Conservation (phyloP, 441 rosid species). For the Croton setiger region DNA sequence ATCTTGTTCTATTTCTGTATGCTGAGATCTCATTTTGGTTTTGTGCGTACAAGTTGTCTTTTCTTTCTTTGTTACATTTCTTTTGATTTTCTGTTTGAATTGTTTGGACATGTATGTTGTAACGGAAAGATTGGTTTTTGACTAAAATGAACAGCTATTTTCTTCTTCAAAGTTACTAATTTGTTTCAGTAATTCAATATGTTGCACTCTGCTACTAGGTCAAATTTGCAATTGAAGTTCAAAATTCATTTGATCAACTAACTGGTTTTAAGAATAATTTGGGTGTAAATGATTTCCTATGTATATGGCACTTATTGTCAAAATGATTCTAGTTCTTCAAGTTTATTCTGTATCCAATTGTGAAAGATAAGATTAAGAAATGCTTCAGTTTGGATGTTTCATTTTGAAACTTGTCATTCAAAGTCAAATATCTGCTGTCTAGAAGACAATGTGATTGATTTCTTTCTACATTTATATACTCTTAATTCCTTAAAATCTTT, state of each 20-base stretch:
- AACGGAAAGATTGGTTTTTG: neutral
- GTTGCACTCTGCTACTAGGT: neutral
- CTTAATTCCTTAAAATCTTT: neutral
- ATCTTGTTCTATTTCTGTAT: neutral
- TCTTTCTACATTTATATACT: neutral
- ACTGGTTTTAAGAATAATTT: neutral
- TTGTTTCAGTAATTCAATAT: neutral
- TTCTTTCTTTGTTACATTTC: neutral
- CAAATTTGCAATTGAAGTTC: conserved; percentile 7
- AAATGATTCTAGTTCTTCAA: neutral
- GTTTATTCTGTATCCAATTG: neutral
- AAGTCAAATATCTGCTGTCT: neutral
- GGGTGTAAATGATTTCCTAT: neutral
- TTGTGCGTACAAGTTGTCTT: neutral
- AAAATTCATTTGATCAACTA: conserved; percentile 8
- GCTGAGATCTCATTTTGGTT: conserved; percentile 18
- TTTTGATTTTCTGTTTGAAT: neutral
- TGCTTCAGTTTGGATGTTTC: neutral
- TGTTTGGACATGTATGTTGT: neutral
- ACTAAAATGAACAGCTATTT: neutral
- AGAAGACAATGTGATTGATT: neutral
- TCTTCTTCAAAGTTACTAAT: neutral
- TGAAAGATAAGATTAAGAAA: neutral
- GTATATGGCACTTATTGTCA: neutral
- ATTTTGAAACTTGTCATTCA: neutral